A percentile compares a stretch with the other conserved stretches of the same genome.
Conservation (phyloP, 179 eudicot genomes). For the Camellia oleifera region DNA sequence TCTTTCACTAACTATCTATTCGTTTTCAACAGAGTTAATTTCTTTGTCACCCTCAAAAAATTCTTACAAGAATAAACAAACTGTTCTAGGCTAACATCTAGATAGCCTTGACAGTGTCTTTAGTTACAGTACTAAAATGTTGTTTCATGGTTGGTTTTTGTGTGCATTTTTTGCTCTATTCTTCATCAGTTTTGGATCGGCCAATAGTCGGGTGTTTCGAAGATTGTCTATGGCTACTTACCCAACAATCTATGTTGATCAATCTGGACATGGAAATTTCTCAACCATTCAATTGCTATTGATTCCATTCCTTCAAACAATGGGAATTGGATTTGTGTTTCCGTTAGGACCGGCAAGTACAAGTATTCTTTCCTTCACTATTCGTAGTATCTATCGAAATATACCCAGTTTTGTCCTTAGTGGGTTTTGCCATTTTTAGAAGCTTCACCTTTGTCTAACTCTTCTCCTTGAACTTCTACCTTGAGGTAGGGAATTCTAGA, state of each 20-base stretch:
- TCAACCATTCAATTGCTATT: slow-evolving; percentile 38
- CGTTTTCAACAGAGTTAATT: background rate
- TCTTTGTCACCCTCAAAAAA: background rate
- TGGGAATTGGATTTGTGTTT: slow-evolving; percentile 34
- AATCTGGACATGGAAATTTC: slow-evolving; percentile 32
- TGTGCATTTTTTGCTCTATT: background rate
- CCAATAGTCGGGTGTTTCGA: background rate
- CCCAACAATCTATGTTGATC: slow-evolving; percentile 23
- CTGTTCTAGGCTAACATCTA: too few relatives aligned
- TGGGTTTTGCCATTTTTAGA: too few relatives aligned
- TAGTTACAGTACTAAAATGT: too few relatives aligned
- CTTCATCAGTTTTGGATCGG: background rate
- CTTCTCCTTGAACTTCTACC: too few relatives aligned
- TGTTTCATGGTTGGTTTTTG: background rate
- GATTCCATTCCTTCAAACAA: slow-evolving; percentile 34
- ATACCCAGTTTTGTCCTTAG: too few relatives aligned
- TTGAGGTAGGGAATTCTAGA: too few relatives aligned
- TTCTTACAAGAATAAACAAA: too few relatives aligned
- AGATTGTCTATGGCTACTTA: background rate
- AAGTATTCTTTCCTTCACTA: slow-evolving; percentile 19
- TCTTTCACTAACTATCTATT: too few relatives aligned
- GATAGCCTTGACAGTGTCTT: too few relatives aligned
- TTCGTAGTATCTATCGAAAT: too few relatives aligned
- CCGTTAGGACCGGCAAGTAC: slow-evolving; percentile 29
- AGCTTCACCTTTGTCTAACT: too few relatives aligned